Percentiles rank a stretch among this genome's conserved stretches.
Conservation (phyloP, 208 protist species). For the Crithidia mellificae region DNA sequence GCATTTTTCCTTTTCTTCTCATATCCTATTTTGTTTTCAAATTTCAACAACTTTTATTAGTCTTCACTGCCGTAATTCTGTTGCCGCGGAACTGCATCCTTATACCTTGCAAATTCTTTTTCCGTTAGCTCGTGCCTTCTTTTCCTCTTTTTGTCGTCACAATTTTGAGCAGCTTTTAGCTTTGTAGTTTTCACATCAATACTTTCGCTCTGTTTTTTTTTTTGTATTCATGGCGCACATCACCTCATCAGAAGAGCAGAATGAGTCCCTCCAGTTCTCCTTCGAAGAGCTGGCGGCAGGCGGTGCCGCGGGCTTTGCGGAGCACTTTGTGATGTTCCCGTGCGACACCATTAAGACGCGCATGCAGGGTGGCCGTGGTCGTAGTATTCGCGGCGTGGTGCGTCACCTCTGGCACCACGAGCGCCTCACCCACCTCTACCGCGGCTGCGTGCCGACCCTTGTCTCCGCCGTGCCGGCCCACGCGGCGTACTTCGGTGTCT, state of each 20-base stretch:
- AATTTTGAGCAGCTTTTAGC: no score
- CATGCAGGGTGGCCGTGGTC: slow-evolving; percentile 60
- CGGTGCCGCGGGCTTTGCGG: slow-evolving; percentile 80
- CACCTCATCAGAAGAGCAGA: slow-evolving; percentile 17
- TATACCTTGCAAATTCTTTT: no score
- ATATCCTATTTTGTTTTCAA: no score
- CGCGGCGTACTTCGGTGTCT: slow-evolving; percentile 91
- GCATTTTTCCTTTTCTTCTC: no score
- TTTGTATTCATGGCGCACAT: slow-evolving; percentile 20
- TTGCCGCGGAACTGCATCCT: no score
- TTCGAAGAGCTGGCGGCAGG: slow-evolving; percentile 72
- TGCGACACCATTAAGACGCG: slow-evolving; percentile 94
- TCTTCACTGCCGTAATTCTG: no score
- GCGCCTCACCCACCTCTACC: slow-evolving; percentile 74
- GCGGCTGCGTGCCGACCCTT: slow-evolving; percentile 79
- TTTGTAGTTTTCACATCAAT: no score
- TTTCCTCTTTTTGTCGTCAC: no score
- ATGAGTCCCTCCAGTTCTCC: slow-evolving; percentile 44
- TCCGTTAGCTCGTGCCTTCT: no score
- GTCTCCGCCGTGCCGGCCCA: slow-evolving; percentile 90
- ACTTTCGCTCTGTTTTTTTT: background rate
- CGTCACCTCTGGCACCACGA: slow-evolving; percentile 52
- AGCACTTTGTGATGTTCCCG: slow-evolving; percentile 95
- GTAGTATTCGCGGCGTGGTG: slow-evolving; percentile 36
- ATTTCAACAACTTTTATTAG: no score